Base-by-base conservation (phyloP, 2,329 filamentous ascomycete genomes). In the Clarireedia paspali region DNA sequence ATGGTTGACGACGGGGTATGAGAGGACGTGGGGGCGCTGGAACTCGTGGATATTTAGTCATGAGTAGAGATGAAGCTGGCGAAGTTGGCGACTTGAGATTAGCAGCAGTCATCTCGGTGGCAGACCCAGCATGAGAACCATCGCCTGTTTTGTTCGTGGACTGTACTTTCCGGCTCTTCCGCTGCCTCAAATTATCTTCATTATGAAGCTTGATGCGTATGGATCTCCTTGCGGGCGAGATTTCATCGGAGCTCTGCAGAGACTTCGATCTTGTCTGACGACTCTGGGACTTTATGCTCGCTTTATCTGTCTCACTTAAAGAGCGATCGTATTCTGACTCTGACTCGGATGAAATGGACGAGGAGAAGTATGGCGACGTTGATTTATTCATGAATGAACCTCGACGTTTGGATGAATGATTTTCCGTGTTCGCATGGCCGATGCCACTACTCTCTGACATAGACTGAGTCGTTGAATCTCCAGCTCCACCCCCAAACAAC, bases 61-160 rank as follows among this genome's bases (percentile, higher is more conserved):
- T 76, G 66, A 80, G 84, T 60, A 76, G 74, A 50, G 78, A 75
- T 6, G 53, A 55, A 14, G 84, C 80, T 52, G 91, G 88, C 27
- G 91, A 95, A 3, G 90, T 95, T 3, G 94, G 94, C 14, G 94
- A 97, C 71, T 99, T 99, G 59, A 99, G 78, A 57, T 89, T 89
- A 50, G 89, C 87, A 45, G 82, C 76, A 6, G 90, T 84, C 57
- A 89, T 76, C 26, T 68, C 64, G 14, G 68, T 69, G 50, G 67
- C 66, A 47, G 64, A 70, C 47, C 64, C 58, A 23, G 58, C 60
- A 17, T 62, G 62, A 26, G 72, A 66, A 45, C 74, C 71, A 61
- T 71, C 73, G 44, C 67, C 70, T 59, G 75, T 74, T 17, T 74
- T 71, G 42, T 68, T 72, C 44, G 71, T 70, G 54, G 75, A 75